Base-by-base conservation (phyloP, 805 yeast genomes). In the Myxozyma monticola region DNA sequence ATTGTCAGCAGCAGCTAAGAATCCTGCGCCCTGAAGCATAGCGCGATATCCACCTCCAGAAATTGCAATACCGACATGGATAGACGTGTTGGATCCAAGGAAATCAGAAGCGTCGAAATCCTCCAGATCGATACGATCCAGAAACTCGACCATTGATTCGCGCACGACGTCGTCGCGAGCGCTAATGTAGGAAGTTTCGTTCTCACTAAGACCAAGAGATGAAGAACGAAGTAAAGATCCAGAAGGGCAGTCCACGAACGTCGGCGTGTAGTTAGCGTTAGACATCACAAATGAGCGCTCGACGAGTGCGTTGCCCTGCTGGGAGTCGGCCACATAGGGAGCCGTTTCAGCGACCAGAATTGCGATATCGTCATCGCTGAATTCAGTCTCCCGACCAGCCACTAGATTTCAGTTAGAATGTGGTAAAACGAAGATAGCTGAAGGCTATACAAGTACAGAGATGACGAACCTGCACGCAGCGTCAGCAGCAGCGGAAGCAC, bases 41-140 rank as follows among this genome's bases (percentile, higher is more conserved):
- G 96, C 93, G 56, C 96, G 74, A 65, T 85, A 89, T 4, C 97
- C 97, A 60, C 97, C 97, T 38, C 96, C 96, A 15, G 88, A 80
- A 59, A 83, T 80, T 5, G 88, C 83, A 14, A 70, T 51, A 6
- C 73, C 76, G 26, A 68, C 55, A 14, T 47, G 45, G 39, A 67
- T 42, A 17, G 58, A 43, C 9, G 64, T 56, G 49, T 65, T 40
- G 21, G 42, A 51, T 31, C 51, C 48, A 38, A 67, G 37, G 37
- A 67, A 62, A 9, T 37, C 42, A 21, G 58, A 43, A 1, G 76
- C 76, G 54, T 77, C 75, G 56, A 80, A 77, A 54, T 74, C 80
- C 14, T 70, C 64, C 66, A 80, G 59, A 49, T 73, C 73, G 22
- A 76, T 71, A 17, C 74, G 68, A 29, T 68, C 63, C 44, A 80